Evolutionary conservation across 2,329 filamentous ascomycete species (phyloP), one percentile per base, ranked within the genome.

Genomic region (Exophiala bonariae): DNA sequence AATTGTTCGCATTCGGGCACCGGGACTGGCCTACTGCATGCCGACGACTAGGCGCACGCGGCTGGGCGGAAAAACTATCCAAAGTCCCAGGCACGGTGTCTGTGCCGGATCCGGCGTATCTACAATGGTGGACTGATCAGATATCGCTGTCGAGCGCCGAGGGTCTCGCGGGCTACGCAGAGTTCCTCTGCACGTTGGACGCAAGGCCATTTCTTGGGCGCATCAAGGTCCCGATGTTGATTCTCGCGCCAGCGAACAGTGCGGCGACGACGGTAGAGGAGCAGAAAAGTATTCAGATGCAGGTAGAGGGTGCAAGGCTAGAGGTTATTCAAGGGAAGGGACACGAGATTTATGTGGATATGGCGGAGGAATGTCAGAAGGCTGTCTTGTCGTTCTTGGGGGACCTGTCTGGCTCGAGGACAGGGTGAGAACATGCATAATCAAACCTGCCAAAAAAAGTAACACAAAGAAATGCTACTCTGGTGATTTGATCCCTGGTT

Each of bases 261-360:
- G 14, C 14, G 8, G 34, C 18, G 17, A 44, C 41, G 3, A 37
- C 11, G 17, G 4, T 44, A 7, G 17, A 35, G 31, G 41, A 35
- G n/a, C 41, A 44, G 11, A 26, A 26, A 23, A 14, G n/a, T 16
- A 36, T 3, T 17, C 28, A n/a, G 41, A 17, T 6, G 11, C 23
- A 26, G 23, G 23, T 26, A 11, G 6, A 26, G 11, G 23, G 23
- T 6, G 6, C 23, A 11, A 35, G 2, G 11, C 13, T 44, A 5
- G 31, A n/a, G 19, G 5, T 7, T 2, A 23, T 44, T 6, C 6
- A 37, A 9, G 41, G 41, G 2, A 9, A 4, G 8, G 41, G 41
- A 10, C 41, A 44, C 16, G 41, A 44, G 14, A 44, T 44, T n/a
- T 44, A 20, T 23, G 33, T 44, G 9, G 41, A 44, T 19, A 37